phyloP scores from a whole-genome alignment of 1,284 basidiomycete genomes.

The Phellopilus nigrolimitatus region DNA sequence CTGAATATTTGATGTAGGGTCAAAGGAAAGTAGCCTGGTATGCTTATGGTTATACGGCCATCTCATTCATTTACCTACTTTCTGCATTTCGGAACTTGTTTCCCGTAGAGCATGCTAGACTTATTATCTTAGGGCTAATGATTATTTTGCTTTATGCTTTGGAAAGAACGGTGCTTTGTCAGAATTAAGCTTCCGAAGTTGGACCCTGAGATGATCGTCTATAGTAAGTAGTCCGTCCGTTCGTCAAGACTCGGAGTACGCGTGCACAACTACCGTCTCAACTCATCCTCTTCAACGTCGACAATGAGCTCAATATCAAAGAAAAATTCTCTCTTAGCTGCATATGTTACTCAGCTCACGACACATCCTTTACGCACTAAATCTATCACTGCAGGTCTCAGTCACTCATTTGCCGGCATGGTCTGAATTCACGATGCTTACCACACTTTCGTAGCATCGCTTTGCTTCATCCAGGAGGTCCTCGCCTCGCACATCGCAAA shows the following conservation, averaged over 20 bases:
- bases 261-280: too few relatives aligned
- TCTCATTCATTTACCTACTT: background rate
- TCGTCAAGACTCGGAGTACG: too few relatives aligned
- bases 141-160: background rate
- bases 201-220: too few relatives aligned
- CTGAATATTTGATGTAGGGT: constrained; percentile 28
- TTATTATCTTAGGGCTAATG: background rate
- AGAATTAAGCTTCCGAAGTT: background rate
- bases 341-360: constrained; percentile 60
- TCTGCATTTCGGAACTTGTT: too few relatives aligned
- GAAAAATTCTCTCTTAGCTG: constrained; percentile 46
- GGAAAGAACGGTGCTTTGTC: too few relatives aligned
- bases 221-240: too few relatives aligned
- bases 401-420: too few relatives aligned
- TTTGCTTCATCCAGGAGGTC: constrained; percentile 79
- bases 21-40: constrained; percentile 23
- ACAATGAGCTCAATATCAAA: constrained; percentile 31
- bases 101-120: background rate
- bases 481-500: constrained; percentile 69
- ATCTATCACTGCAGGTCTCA: constrained; percentile 65
- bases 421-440: too few relatives aligned
- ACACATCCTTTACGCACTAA: constrained; percentile 71
- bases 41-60: background rate
- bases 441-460: too few relatives aligned
- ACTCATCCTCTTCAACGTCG: too few relatives aligned